Evolutionary conservation across 2,329 filamentous ascomycete genomes (phyloP).

Genomic region (Cladophialophora psammophila): DNA sequence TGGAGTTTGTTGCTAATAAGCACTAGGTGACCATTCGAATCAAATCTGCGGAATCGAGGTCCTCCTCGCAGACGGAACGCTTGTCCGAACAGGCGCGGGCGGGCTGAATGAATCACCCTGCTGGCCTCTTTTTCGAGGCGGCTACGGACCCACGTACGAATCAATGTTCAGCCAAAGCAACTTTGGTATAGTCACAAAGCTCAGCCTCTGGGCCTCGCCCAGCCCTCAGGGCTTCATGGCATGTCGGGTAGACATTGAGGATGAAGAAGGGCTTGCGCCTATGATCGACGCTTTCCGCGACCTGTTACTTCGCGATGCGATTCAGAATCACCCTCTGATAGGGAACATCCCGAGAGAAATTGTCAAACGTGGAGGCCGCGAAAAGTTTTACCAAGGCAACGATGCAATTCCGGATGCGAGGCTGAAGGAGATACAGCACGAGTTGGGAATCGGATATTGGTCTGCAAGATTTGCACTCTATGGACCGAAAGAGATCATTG

Average conservation of each 20-base stretch:
- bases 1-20: not conserved
- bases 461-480: not conserved
- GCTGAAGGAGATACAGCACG: not conserved
- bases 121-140: conserved; percentile 44
- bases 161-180: conserved; percentile 51
- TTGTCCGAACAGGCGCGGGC: conserved; percentile 54
- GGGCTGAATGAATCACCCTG: conserved; percentile 32
- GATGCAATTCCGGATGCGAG: not conserved
- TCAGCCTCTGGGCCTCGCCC: not conserved
- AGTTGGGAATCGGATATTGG: not conserved
- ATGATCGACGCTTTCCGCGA: conserved; percentile 51
- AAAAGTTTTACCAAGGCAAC: not conserved
- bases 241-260: not conserved
- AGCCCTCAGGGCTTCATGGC: conserved; percentile 43
- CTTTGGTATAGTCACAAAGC: conserved; percentile 56
- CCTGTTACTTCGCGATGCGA: not conserved
- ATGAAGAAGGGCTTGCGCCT: not conserved
- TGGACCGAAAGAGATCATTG: not conserved
- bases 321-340: not conserved
- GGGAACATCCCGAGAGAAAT: not conserved
- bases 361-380: not conserved
- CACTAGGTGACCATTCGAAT: conserved; percentile 54
- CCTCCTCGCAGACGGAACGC: conserved; percentile 50
- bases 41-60: conserved; percentile 55
- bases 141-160: conserved; percentile 23